Base-by-base conservation (phyloP, 208 protist species). In the Acanthamoeba royreba region DNA sequence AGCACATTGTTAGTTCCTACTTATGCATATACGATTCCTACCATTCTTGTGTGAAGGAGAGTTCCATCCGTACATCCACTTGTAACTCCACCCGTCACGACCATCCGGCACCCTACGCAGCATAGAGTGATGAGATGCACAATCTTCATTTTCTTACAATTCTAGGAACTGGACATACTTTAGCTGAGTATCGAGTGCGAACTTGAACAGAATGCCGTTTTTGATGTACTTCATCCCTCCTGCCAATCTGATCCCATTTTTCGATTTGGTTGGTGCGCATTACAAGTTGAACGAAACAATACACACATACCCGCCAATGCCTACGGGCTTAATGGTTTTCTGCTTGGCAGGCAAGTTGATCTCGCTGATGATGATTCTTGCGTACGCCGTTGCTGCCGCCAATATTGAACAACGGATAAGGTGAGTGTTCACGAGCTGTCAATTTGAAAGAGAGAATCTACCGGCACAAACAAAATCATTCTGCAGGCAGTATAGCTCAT, bases 161-260 rank as follows among this genome's bases (percentile, higher is more conserved):
- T 42, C 31, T 22, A 63, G 2, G 69, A 81, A 47, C 15, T 9
- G 69, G 28, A 9, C 42, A 43, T 52, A 83, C 72, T 83, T 83
- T 38, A 83, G 11, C 43, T 4, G 42, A 22, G 72, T 49, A 43
- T 94, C 92, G 40, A 92, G n/a, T 0, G 92, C 92, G 42, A 94
- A 94, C 72, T 94, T 94, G 25, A 90, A 94, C 40, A 94, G 55
- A 28, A 94, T 94, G 38, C 40, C 40, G 38, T 90, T 45, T 49
- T 66, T 66, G 45, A 89, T 89, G 81, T 89, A 89, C 49, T 89
- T 89, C 31, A 66, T 49, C 19, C 81, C 81, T 13, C 81, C 81
- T 0, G 81, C 81, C 47, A 83, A n/a, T 5, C 72, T 83, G 25
- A 58, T 58, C 4, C 19, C 43, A 4, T 22, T 69, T 25, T 43